phyloP scores from a whole-genome alignment of 2,329 filamentous ascomycete species.

The Sporothrix brunneoviolacea region DNA sequence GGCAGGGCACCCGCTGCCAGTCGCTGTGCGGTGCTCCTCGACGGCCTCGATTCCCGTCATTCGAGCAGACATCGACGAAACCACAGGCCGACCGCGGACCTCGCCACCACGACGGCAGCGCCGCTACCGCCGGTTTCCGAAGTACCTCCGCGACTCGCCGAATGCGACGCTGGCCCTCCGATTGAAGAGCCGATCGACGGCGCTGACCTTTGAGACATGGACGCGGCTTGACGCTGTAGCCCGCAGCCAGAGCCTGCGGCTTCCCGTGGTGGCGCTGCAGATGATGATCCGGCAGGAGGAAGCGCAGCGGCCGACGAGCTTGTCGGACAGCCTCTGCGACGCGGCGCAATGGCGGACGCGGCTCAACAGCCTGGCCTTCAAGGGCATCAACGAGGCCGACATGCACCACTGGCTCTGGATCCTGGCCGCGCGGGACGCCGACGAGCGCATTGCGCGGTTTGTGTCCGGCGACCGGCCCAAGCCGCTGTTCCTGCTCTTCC shows the following conservation, averaged over 20 bases:
- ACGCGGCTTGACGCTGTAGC: slow-evolving; percentile 17
- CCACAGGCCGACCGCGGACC: neutral
- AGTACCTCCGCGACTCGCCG: slow-evolving; percentile 18
- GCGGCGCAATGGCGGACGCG: slow-evolving; percentile 25
- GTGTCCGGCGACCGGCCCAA: slow-evolving; percentile 27
- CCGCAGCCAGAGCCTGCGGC: slow-evolving; percentile 20
- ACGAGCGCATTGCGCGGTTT: slow-evolving; percentile 31
- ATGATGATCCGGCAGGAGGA: slow-evolving; percentile 21
- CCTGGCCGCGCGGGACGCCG: slow-evolving; percentile 28
- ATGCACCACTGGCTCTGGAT: slow-evolving; percentile 38
- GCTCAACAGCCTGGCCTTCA: slow-evolving; percentile 25
- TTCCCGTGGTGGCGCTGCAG: slow-evolving; percentile 23
- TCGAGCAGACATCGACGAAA: neutral
- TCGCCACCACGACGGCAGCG: neutral
- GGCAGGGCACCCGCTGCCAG: too few species aligned
- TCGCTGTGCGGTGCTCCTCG: neutral
- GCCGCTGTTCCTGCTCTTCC: slow-evolving; percentile 34
- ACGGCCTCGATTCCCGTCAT: neutral
- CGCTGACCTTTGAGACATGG: slow-evolving; percentile 17
- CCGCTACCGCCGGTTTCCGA: slow-evolving; percentile 8
- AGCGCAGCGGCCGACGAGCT: slow-evolving; percentile 15
- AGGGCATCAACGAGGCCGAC: slow-evolving; percentile 29
- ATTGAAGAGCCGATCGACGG: slow-evolving; percentile 9
- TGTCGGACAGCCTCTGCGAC: slow-evolving; percentile 20
- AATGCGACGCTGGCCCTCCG: slow-evolving; percentile 17